Evolutionary conservation across 495 filamentous ascomycete genomes (phyloP).

Genomic region (Neurospora discreta): DNA sequence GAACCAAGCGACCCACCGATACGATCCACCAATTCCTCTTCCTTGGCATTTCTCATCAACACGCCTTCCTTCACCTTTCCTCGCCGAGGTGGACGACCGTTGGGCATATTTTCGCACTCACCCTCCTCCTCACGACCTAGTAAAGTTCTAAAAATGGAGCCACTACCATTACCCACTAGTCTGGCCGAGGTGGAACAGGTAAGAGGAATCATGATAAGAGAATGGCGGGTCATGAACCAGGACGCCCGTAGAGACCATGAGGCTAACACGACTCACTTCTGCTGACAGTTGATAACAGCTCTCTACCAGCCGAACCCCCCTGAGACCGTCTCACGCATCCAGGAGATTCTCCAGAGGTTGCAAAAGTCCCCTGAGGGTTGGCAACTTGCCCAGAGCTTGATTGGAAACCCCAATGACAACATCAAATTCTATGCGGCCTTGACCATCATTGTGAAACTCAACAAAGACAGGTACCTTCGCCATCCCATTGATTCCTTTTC

Average conservation of each 20-base stretch:
- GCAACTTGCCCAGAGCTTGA: conserved; percentile 67
- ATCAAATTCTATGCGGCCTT: conserved; percentile 89
- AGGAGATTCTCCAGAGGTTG: conserved; percentile 63
- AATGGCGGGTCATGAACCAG: not conserved
- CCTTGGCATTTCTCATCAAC: not conserved
- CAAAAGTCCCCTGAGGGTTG: conserved; percentile 74
- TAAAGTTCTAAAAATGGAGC: conserved; percentile 12
- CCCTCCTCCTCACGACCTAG: not conserved
- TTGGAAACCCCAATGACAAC: conserved; percentile 52
- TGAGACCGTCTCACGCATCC: conserved; percentile 51
- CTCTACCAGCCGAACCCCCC: conserved; percentile 62
- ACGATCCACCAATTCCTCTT: not conserved
- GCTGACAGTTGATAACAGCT: conserved; percentile 44
- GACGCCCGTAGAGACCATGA: not conserved
- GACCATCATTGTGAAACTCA: conserved; percentile 87
- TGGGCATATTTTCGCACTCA: not conserved
- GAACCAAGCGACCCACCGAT: not conserved
- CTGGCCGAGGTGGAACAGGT: conserved; percentile 33
- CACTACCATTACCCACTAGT: conserved; percentile 22
- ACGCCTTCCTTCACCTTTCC: not conserved
- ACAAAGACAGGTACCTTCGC: conserved; percentile 56
- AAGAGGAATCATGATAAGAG: conserved; percentile 7
- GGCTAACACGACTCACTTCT: conserved; percentile 5
- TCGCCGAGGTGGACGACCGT: not conserved
- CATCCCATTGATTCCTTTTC: not conserved